Conservation (phyloP, 768 basidiomycete genomes). For the Terana coerulea region DNA sequence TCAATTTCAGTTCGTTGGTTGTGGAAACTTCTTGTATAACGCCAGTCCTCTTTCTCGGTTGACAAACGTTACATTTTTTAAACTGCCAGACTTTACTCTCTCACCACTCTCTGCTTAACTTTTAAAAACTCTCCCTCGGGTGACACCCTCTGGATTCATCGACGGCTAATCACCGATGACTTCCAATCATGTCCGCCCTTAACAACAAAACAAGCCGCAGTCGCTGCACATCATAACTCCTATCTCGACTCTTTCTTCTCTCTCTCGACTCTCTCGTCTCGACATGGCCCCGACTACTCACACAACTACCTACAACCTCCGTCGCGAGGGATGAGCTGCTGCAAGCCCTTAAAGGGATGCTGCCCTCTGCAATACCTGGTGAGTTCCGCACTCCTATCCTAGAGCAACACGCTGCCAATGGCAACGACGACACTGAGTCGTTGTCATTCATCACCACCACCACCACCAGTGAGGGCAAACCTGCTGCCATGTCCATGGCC, state of each 20-base stretch:
- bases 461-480: not conserved
- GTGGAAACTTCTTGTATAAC: not conserved
- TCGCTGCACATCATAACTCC: not conserved
- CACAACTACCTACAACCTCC: not conserved
- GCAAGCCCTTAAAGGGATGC: not conserved
- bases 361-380: not conserved
- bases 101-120: not conserved
- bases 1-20: not conserved
- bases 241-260: no score
- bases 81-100: not conserved
- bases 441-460: not conserved
- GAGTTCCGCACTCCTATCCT: not conserved
- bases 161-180: not conserved
- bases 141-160: not conserved
- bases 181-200: not conserved
- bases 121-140: not conserved
- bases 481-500: not conserved
- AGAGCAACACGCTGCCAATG: not conserved
- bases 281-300: no score
- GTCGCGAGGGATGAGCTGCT: not conserved
- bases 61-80: not conserved
- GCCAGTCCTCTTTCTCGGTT: not conserved
- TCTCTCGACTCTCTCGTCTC: no score
- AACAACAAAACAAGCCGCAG: not conserved
- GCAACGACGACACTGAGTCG: not conserved